phyloP scores from a whole-genome alignment of 2,329 filamentous ascomycete species.

The Neofusicoccum sp. region DNA sequence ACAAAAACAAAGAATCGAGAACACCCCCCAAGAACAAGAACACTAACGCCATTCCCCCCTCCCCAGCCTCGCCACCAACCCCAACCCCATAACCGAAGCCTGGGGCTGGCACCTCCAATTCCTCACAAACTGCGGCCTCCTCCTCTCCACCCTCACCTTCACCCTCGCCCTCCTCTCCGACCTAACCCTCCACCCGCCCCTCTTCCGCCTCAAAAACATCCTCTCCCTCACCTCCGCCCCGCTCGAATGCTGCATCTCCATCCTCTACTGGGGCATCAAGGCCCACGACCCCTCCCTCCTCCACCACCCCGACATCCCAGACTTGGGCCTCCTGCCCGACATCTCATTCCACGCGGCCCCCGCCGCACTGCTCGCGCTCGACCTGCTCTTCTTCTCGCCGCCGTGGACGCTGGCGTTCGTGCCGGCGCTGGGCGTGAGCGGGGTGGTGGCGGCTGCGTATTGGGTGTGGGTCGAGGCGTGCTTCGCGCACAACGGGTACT shows the following conservation, averaged over 20 bases:
- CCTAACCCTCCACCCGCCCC: conserved; percentile 54
- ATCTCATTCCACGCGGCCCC: conserved; percentile 61
- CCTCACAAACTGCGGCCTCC: conserved; percentile 63
- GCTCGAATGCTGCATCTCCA: conserved; percentile 67
- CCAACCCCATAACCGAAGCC: conserved; percentile 9
- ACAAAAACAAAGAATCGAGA: background rate
- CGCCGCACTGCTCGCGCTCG: conserved; percentile 61
- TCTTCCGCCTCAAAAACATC: conserved; percentile 67
- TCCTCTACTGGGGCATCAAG: conserved; percentile 71
- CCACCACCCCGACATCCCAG: conserved; percentile 7
- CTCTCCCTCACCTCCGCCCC: conserved; percentile 66
- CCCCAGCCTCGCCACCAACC: background rate
- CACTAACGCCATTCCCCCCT: conserved; percentile 18
- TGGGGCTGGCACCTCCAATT: conserved; percentile 68
- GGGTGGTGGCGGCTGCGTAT: conserved; percentile 62
- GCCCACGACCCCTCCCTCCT: conserved; percentile 28
- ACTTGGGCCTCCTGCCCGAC: conserved; percentile 25
- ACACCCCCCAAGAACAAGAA: too few species aligned
- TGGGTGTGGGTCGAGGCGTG: conserved; percentile 78
- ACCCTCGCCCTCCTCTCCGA: conserved; percentile 62
- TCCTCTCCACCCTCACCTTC: conserved; percentile 62
- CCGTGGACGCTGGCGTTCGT: conserved; percentile 66
- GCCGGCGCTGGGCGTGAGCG: conserved; percentile 59
- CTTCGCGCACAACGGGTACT: conserved; percentile 66
- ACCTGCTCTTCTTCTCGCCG: conserved; percentile 67